Base-by-base conservation (phyloP, 2,329 filamentous ascomycete genomes). In the Fusarium sp. region DNA sequence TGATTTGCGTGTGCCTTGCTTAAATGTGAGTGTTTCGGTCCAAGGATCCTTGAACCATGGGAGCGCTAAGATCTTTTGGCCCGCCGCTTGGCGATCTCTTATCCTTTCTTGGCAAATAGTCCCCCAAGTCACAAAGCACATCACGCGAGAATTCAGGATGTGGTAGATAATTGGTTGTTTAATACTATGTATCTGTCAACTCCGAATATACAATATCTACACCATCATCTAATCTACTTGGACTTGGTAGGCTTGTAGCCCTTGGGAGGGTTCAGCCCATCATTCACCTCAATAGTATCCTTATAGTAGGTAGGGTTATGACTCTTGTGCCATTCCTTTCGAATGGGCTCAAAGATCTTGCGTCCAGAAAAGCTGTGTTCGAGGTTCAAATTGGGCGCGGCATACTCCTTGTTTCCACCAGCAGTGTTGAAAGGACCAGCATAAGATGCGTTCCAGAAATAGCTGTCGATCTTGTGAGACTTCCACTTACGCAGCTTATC, bases 371-470 rank as follows among this genome's bases (percentile, higher is more conserved):
- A 65, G 15, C 73, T 77, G 9, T 75, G 48, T 54, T 73, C 65
- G 7, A 74, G 68, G 6, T 61, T 50, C 26, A 82, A 58, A 72
- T 81, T 80, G 7, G 80, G 80, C 1, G 73, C 75, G 10, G 77
- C 75, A 55, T 77, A 80, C 43, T 66, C 62, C 8, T 67, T 41
- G 64, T 76, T 77, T 32, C 74, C 74, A 3, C 74, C 71, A 1
- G 72, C 48, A 7, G 57, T 68, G 70, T 81, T 82, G 64, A 82
- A 79, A 29, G 72, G 54, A 1, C 85, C 85, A 2, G 82, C 81
- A 54, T 86, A 85, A 7, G 83, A 85, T 45, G 69, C 70, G 72
- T 88, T 88, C 64, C 82, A 80, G 73, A 77, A 84, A 60, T 81
- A 75, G 42, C 74, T 69, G 25, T 78, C 71, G 7, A 85, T 73